phyloP scores from a whole-genome alignment of 331 rosid species.

The Malus hybrid region DNA sequence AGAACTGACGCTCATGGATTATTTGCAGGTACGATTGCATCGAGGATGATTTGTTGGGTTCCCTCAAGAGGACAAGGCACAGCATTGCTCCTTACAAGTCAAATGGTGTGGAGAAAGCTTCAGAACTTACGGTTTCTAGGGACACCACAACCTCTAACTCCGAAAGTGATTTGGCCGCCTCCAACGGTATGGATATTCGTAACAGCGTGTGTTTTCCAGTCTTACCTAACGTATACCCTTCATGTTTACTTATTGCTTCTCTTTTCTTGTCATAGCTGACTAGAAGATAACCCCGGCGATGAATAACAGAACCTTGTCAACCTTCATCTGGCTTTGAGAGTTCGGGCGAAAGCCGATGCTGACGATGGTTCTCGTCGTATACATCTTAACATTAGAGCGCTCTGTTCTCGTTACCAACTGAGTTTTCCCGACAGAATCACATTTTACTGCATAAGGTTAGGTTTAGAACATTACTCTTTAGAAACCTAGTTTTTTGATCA shows the following conservation, averaged over 20 bases:
- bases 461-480: background rate
- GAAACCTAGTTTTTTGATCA: background rate
- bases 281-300: background rate
- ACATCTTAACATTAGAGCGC: background rate
- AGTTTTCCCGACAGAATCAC: background rate
- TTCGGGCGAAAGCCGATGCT: too few species aligned
- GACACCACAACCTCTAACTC: background rate
- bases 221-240: background rate
- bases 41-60: conserved; percentile 28
- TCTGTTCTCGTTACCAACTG: background rate
- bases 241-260: background rate
- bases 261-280: background rate
- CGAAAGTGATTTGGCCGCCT: background rate
- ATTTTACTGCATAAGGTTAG: background rate
- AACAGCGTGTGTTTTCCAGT: background rate
- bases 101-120: conserved; percentile 26
- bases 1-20: background rate
- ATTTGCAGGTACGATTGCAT: conserved; percentile 35
- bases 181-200: background rate
- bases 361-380: background rate
- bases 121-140: conserved; percentile 1
- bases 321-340: too few species aligned
- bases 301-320: too few species aligned
- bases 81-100: conserved; percentile 31
- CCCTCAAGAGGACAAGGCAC: conserved; percentile 3